phyloP scores from a whole-genome alignment of 768 basidiomycete genomes.

The Rhodotorula taiwanensis region DNA sequence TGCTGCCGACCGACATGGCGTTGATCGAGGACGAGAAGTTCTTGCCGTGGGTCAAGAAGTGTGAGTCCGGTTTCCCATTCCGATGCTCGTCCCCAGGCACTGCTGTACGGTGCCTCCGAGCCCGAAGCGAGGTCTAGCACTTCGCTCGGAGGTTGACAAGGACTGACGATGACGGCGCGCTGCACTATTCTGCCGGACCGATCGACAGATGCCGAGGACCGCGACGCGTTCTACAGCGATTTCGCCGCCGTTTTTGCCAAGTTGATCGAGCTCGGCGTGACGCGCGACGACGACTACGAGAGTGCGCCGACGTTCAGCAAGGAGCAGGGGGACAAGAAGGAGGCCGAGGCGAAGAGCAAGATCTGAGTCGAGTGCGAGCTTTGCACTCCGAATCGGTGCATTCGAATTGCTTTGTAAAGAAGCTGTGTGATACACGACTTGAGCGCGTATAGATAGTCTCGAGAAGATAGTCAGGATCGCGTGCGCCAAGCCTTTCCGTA shows the following conservation, averaged over 20 bases:
- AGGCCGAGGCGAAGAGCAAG: conserved; percentile 21
- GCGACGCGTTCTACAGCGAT: conserved; percentile 85
- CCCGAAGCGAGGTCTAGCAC: too few species aligned
- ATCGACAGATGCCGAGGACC: conserved; percentile 49
- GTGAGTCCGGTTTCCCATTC: conserved; percentile 50
- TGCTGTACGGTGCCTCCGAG: too few species aligned
- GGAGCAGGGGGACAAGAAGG: conserved; percentile 25
- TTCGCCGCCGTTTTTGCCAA: conserved; percentile 71
- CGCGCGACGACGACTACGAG: conserved; percentile 22
- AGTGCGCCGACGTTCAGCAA: conserved; percentile 19
- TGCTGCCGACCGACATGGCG: conserved; percentile 32
- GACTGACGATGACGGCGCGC: too few species aligned
- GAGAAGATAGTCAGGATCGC: too few species aligned
- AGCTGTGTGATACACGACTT: too few species aligned
- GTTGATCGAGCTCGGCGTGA: conserved; percentile 84
- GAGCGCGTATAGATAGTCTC: too few species aligned
- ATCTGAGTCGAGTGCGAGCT: not conserved
- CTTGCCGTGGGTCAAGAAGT: conserved; percentile 77
- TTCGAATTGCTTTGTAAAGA: not conserved
- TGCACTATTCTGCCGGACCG: not conserved
- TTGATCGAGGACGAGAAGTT: conserved; percentile 74
- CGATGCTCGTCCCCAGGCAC: not conserved
- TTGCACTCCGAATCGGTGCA: not conserved
- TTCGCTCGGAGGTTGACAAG: too few species aligned
- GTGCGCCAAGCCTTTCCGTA: too few species aligned